Percentiles rank a stretch among this genome's conserved stretches.
Evolutionary conservation across 2,329 filamentous ascomycete genomes (phyloP).

Genomic region (Botrytis aclada): DNA sequence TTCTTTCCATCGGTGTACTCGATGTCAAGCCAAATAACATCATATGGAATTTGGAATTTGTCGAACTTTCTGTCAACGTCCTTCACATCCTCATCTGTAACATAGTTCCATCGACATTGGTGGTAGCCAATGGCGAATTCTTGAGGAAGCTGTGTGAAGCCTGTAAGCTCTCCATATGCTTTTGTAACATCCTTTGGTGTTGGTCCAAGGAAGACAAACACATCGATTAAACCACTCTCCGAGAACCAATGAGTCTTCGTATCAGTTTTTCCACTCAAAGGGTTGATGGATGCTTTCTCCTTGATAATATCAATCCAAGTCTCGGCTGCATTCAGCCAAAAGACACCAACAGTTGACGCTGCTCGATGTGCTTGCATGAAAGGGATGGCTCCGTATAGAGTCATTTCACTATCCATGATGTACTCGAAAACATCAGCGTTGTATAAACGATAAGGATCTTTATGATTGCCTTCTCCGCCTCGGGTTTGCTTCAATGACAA

Average conservation of each 20-base stretch:
- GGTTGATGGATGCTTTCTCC: slow-evolving; percentile 68
- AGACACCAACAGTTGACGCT: slow-evolving; percentile 88
- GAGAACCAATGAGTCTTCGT: slow-evolving; percentile 98
- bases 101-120: slow-evolving; percentile 98
- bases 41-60: slow-evolving; percentile 91
- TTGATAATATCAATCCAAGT: slow-evolving; percentile 97
- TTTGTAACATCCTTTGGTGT: slow-evolving; percentile 78
- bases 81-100: slow-evolving; percentile 93
- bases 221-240: slow-evolving; percentile 81
- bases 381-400: slow-evolving; percentile 92
- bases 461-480: slow-evolving; percentile 79
- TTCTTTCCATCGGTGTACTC: slow-evolving; percentile 97
- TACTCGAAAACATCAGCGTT: slow-evolving; percentile 99
- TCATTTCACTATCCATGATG: slow-evolving; percentile 96
- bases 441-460: slow-evolving; percentile 90
- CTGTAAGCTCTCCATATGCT: slow-evolving; percentile 85
- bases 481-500: slow-evolving; percentile 87
- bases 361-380: slow-evolving; percentile 97
- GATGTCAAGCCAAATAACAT: slow-evolving; percentile 98
- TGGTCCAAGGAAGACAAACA: slow-evolving; percentile 92
- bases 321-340: slow-evolving; percentile 96
- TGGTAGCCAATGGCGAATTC: slow-evolving; percentile 92
- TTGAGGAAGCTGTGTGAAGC: slow-evolving; percentile 85
- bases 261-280: slow-evolving; percentile 70
- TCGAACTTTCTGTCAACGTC: slow-evolving; percentile 97